Base-by-base conservation (phyloP, 495 filamentous ascomycete species). In the Penicillium ochrochloron region DNA sequence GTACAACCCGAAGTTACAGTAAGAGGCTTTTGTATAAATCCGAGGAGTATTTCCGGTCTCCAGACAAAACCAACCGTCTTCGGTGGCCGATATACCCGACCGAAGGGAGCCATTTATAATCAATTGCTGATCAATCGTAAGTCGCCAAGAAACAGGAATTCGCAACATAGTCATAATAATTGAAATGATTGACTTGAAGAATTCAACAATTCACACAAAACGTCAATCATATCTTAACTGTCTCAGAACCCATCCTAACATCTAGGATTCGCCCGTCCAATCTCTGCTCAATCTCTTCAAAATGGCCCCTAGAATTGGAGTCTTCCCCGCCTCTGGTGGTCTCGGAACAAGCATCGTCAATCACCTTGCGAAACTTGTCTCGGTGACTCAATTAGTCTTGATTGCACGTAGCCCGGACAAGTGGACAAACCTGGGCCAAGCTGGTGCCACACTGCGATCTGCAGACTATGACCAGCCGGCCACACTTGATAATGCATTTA, bases 291-390 rank as follows among this genome's bases (percentile, higher is more conserved):
- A 29, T 2, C 23, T 1, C 33, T 15, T 44, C 51, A 67, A 35
- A 15, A 71, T 71, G 69, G 44, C 39, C n/a, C 10, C 64, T 23
- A 80, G 74, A 71, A 76, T 79, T 54, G 78, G 78, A 60, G 72
- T 86, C 60, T 86, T 86, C 73, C 84, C 84, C 25, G 82, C 83
- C 11, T 75, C 82, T 2, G 84, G 84, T 6, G 79, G 69, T 4
- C 75, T 86, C 0, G 84, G 81, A 41, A 60, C 66, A 35, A 83
- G 81, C 74, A 80, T 78, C 51, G 69, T 79, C 69, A 75, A 72
- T 19, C 81, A 85, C 64, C 75, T 86, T 3, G 44, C 74, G 2
- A 71, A 71, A 10, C 72, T 75, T 7, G 69, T 83, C 21, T 75
- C 78, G 42, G 66, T 76, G 19, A 73, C 75, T 5, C 63, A 78